Evolutionary conservation across 192 early-diverging fungal genomes (phyloP).

Genomic region (Haplosporangium gracile): DNA sequence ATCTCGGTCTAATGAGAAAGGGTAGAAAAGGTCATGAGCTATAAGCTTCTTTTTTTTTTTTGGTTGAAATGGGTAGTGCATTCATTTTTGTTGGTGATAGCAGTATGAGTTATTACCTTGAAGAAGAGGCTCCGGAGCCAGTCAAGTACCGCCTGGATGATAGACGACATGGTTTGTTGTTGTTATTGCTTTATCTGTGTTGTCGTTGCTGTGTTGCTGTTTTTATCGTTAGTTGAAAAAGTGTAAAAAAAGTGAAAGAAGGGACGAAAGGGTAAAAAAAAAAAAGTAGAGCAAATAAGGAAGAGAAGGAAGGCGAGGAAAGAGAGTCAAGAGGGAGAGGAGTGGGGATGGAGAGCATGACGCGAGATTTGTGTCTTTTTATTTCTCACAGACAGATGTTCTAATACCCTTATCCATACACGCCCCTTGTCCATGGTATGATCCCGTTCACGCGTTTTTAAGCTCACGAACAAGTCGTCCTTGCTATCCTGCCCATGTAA

Average conservation of each 20-base stretch:
- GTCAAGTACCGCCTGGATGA: constrained; percentile 70
- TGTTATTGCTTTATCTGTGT: constrained; percentile 5
- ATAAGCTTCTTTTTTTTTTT: background rate
- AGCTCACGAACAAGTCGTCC: no score
- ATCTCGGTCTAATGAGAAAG: constrained; percentile 74
- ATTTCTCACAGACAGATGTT: background rate
- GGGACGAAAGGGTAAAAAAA: background rate
- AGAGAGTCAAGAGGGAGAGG: background rate
- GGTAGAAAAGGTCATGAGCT: background rate
- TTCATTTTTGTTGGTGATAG: background rate
- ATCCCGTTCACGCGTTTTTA: background rate
- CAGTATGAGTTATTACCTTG: constrained; percentile 63
- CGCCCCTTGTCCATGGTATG: background rate
- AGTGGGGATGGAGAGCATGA: background rate
- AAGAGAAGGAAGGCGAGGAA: background rate
- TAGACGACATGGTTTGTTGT: constrained; percentile 61
- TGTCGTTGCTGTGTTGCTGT: background rate
- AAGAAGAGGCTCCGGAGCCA: constrained; percentile 88
- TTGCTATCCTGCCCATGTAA: no score
- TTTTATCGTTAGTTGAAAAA: constrained; percentile 2
- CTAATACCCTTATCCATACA: background rate
- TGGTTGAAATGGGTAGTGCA: background rate
- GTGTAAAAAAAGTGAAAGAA: constrained; percentile 13
- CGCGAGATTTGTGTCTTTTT: background rate
- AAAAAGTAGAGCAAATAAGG: constrained; percentile 9